A percentile compares a stretch with the other conserved stretches of the same genome.
Evolutionary conservation across 73 alveolate genomes (phyloP).

Genomic region (Tetrahymena malaccensis): DNA sequence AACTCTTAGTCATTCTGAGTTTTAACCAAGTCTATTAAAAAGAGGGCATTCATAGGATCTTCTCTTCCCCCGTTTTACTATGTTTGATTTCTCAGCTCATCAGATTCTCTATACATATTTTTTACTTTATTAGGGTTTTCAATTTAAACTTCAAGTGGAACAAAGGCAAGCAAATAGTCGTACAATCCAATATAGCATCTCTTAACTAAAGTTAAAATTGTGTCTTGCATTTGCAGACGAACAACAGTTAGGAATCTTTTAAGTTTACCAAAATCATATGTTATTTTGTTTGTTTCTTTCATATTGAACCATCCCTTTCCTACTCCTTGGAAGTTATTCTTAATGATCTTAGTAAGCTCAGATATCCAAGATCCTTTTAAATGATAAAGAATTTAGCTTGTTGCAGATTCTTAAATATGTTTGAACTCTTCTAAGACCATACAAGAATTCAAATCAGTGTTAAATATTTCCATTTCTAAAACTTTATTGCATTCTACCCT

Average conservation of each 20-base stretch:
- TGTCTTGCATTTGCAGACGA: slow-evolving; percentile 92
- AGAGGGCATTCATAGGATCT: slow-evolving; percentile 64
- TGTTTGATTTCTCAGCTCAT: slow-evolving; percentile 57
- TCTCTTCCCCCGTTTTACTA: slow-evolving; percentile 43
- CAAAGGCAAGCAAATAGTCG: slow-evolving; percentile 69
- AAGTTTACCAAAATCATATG: slow-evolving; percentile 95
- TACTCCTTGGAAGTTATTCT: slow-evolving; percentile 81
- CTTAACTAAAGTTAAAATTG: slow-evolving; percentile 68
- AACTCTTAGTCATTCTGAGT: slow-evolving; percentile 31
- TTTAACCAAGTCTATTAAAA: slow-evolving; percentile 65
- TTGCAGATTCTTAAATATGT: slow-evolving; percentile 82
- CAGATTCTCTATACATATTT: slow-evolving; percentile 64
- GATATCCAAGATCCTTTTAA: slow-evolving; percentile 91
- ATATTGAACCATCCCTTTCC: slow-evolving; percentile 98
- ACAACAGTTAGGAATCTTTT: slow-evolving; percentile 91
- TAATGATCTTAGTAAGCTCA: slow-evolving; percentile 78
- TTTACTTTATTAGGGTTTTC: slow-evolving; percentile 70
- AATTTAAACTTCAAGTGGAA: slow-evolving; percentile 75
- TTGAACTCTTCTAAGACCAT: slow-evolving; percentile 92
- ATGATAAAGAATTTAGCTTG: slow-evolving; percentile 68
- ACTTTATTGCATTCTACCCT: slow-evolving; percentile 24
- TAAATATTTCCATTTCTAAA: slow-evolving; percentile 15
- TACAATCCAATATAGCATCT: slow-evolving; percentile 81
- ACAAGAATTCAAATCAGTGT: slow-evolving; percentile 61
- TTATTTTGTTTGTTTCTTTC: slow-evolving; percentile 89